phyloP scores from a whole-genome alignment of 2,329 filamentous ascomycete species.

The Exophiala alcalophila region DNA sequence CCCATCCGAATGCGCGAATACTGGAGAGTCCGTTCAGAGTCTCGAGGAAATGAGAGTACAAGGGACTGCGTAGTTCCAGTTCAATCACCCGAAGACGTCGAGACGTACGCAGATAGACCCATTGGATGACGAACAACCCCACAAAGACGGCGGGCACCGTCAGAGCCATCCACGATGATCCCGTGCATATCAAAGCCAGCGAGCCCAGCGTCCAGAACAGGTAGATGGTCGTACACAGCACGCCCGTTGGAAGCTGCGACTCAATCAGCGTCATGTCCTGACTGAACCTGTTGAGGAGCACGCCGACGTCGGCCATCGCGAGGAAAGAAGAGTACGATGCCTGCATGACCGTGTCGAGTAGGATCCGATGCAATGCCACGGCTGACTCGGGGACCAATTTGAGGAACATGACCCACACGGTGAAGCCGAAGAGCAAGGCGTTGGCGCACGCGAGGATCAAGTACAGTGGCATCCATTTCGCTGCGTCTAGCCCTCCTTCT shows the following conservation, averaged over 20 bases:
- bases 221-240: not conserved
- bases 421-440: not conserved
- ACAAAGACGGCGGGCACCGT: slow-evolving; percentile 40
- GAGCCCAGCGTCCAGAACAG: slow-evolving; percentile 8
- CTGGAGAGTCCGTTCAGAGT: slow-evolving; percentile 49
- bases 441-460: slow-evolving; percentile 2
- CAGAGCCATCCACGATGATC: slow-evolving; percentile 41
- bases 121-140: slow-evolving; percentile 44
- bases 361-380: slow-evolving; percentile 46
- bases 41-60: slow-evolving; percentile 54
- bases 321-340: slow-evolving; percentile 43
- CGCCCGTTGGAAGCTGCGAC: slow-evolving; percentile 18
- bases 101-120: slow-evolving; percentile 48
- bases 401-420: slow-evolving; percentile 42
- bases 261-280: slow-evolving; percentile 28
- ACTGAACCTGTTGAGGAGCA: slow-evolving; percentile 38
- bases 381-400: slow-evolving; percentile 49
- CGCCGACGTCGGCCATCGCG: slow-evolving; percentile 39
- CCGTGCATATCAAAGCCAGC: slow-evolving; percentile 37
- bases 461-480: slow-evolving; percentile 6
- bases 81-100: slow-evolving; percentile 53
- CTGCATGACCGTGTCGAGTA: slow-evolving; percentile 48
- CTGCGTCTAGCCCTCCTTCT: not conserved
- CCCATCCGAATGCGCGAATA: slow-evolving; percentile 53
- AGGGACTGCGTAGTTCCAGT: slow-evolving; percentile 50